Conservation (phyloP, 768 basidiomycete genomes). For the Suillus spraguei region DNA sequence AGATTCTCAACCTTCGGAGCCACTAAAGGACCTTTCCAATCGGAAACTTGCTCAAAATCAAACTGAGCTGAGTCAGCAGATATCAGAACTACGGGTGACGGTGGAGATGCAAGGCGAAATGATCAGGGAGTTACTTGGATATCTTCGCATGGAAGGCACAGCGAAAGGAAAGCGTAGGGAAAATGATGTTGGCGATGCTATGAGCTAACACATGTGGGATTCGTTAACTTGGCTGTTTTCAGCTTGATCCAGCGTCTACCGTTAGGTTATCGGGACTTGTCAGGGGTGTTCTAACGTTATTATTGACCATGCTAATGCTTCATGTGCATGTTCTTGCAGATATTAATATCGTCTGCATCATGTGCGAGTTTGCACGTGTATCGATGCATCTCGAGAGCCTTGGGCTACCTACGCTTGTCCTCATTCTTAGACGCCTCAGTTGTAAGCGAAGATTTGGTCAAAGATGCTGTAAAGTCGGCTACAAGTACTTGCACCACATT, state of each 20-base stretch:
- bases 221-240: neutral
- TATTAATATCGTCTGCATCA: neutral
- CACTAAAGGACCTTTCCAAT: constrained; percentile 51
- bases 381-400: neutral
- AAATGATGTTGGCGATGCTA: constrained; percentile 14
- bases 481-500: neutral
- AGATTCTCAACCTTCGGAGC: constrained; percentile 15
- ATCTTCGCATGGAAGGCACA: constrained; percentile 19
- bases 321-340: neutral
- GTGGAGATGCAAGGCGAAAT: constrained; percentile 64
- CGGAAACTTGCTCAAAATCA: constrained; percentile 68
- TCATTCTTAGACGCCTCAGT: neutral
- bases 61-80: constrained; percentile 65
- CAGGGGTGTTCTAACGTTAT: neutral
- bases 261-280: neutral
- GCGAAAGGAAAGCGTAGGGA: constrained; percentile 20
- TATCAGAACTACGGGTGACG: constrained; percentile 53
- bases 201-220: constrained; percentile 16
- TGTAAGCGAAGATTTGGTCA: neutral
- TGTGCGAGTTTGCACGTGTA: neutral
- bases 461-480: neutral
- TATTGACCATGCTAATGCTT: neutral
- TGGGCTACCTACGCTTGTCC: neutral
- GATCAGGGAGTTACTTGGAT: constrained; percentile 34
- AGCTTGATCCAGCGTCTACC: neutral